Evolutionary conservation across 192 early-diverging fungal genomes (phyloP).

Genomic region (Entomortierella lignicola): DNA sequence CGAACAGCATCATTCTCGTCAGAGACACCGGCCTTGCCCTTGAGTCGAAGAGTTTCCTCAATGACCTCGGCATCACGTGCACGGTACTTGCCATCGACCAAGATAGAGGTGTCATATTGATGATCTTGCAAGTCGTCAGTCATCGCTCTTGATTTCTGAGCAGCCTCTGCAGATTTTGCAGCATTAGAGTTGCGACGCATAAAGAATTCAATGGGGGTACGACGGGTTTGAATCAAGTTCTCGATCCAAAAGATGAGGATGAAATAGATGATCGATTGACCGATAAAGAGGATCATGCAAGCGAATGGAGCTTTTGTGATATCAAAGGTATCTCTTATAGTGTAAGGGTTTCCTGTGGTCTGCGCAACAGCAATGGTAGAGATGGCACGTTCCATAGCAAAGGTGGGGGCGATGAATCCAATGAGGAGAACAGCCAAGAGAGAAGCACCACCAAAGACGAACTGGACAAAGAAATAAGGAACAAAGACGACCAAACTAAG

Average conservation of each 20-base stretch:
- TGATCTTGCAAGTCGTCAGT: not conserved
- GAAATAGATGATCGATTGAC: conserved; percentile 58
- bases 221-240: conserved; percentile 42
- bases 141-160: not conserved
- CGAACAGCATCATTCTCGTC: conserved; percentile 52
- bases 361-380: conserved; percentile 49
- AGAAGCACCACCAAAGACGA: conserved; percentile 48
- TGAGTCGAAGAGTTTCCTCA: conserved; percentile 39
- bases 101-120: conserved; percentile 15
- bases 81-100: conserved; percentile 40
- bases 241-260: conserved; percentile 43
- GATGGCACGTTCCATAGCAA: conserved; percentile 47
- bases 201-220: conserved; percentile 31
- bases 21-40: conserved; percentile 14
- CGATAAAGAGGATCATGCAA: conserved; percentile 73
- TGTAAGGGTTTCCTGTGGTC: conserved; percentile 66
- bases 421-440: conserved; percentile 36
- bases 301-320: conserved; percentile 74
- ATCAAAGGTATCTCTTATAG: conserved; percentile 73
- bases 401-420: conserved; percentile 37
- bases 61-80: conserved; percentile 44
- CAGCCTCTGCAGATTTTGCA: not conserved
- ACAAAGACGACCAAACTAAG: conserved; percentile 54
- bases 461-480: conserved; percentile 59
- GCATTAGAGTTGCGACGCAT: conserved; percentile 12